Conservation (phyloP, 768 basidiomycete species). For the Chalciporus chontae region DNA sequence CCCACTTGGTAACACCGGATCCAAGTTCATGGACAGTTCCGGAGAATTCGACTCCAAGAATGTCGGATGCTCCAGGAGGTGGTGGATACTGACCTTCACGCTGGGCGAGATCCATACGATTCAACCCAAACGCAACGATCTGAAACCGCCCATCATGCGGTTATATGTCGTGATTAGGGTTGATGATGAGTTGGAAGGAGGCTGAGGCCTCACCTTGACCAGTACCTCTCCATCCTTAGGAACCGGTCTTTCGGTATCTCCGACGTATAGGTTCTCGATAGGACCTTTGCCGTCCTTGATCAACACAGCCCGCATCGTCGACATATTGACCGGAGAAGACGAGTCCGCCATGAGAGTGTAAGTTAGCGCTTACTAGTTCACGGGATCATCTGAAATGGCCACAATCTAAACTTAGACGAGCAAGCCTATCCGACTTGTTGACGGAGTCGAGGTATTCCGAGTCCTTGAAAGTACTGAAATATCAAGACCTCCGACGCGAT, state of each 20-base stretch:
- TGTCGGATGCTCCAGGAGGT: constrained; percentile 70
- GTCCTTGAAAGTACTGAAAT: neutral
- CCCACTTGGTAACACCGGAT: constrained; percentile 48
- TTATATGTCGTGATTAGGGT: neutral
- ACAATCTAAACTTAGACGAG: neutral
- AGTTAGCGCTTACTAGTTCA: neutral
- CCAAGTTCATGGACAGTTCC: constrained; percentile 59
- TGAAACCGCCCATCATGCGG: constrained; percentile 24
- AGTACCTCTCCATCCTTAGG: constrained; percentile 59
- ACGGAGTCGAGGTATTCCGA: too few relatives aligned
- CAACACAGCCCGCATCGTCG: constrained; percentile 71
- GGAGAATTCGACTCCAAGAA: constrained; percentile 88
- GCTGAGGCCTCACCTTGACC: constrained; percentile 59
- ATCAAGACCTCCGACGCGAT: neutral
- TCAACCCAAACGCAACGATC: constrained; percentile 84
- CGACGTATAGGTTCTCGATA: constrained; percentile 74
- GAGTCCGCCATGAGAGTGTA: neutral
- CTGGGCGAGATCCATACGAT: constrained; percentile 81
- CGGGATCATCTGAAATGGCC: neutral
- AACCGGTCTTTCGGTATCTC: constrained; percentile 62
- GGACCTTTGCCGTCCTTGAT: constrained; percentile 76
- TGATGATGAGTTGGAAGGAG: neutral
- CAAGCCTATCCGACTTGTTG: too few relatives aligned
- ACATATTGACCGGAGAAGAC: constrained; percentile 5
- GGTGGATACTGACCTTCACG: constrained; percentile 70